Base-by-base conservation (phyloP, 2,329 filamentous ascomycete genomes). In the Aquanectria penicillioides region DNA sequence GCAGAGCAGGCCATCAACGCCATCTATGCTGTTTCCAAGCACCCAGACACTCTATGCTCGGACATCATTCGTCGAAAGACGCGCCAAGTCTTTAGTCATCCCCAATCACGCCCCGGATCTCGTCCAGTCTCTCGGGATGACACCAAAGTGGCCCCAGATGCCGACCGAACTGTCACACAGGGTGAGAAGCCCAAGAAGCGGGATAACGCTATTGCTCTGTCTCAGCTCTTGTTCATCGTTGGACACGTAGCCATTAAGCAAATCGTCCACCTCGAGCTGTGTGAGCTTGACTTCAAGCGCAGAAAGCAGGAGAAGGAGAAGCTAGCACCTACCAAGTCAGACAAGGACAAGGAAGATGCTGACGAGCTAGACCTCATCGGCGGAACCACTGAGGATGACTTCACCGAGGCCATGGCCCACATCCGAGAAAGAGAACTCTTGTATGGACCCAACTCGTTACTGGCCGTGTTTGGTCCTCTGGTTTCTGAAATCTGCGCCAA, bases 181-280 rank as follows among this genome's bases (percentile, higher is more conserved):
- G 63, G 58, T 43, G 77, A 73, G 65, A 79, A 80, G 64, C 76
- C 81, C 8, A 87, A 83, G 70, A 86, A 77, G 64, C 75, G 89
- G 25, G 92, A 89, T 66, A 86, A 89, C 5, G 88, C 92, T 1
- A 84, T 93, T 41, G 89, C 87, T 1, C 82, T 99, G 2, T 97
- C 95, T 0, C 95, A 98, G 70, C 84, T 99, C 2, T 83, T 99
- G 0, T 98, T 98, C 73, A 90, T 97, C 29, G 94, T 98, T 25
- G 95, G 95, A 0, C 95, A 99, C 71, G 91, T 98, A 43, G 95
- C 95, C 12, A 95, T 99, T 73, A 99, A 99, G 79, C 96, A 99
- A 73, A 99, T 99, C 68, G 96, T 99, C 1, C 95, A 99, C 74
- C 86, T 99, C 10, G 95, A 99, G 70, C 83, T 98, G n/a, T 97